These are phyloP conservation scores for Hypoxylon sp. DNA, from an alignment of 2,329 filamentous ascomycete genomes.

Conservation along the genomic window DNA sequence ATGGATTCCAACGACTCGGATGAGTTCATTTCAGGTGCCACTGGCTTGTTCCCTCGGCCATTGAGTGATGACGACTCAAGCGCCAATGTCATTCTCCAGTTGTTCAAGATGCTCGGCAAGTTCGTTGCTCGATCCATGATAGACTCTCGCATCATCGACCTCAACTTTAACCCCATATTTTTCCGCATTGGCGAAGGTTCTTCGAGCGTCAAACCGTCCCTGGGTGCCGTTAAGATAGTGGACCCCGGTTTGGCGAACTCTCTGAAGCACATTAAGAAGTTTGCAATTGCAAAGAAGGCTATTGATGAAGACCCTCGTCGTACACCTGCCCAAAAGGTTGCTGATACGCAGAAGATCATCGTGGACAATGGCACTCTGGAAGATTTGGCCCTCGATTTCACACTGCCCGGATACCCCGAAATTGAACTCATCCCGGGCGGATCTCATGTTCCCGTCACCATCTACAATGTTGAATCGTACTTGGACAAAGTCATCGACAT, in stretches of 20 bases:
- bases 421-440: slow-evolving; percentile 88
- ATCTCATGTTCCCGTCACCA: slow-evolving; percentile 81
- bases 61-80: slow-evolving; percentile 86
- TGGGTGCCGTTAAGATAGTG: slow-evolving; percentile 90
- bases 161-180: slow-evolving; percentile 97
- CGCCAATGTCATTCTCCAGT: slow-evolving; percentile 87
- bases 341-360: slow-evolving; percentile 76
- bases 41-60: slow-evolving; percentile 91
- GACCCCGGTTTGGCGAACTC: slow-evolving; percentile 90
- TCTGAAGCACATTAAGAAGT: slow-evolving; percentile 88
- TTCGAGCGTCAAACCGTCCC: slow-evolving; percentile 79
- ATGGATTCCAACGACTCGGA: slow-evolving; percentile 80
- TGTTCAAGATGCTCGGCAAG: slow-evolving; percentile 95
- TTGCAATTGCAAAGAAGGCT: slow-evolving; percentile 84
- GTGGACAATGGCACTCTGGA: slow-evolving; percentile 86
- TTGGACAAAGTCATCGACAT: slow-evolving; percentile 91
- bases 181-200: slow-evolving; percentile 90
- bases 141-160: slow-evolving; percentile 96
- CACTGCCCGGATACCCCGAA: slow-evolving; percentile 87
- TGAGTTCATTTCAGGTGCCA: slow-evolving; percentile 87
- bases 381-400: slow-evolving; percentile 93
- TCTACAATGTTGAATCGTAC: slow-evolving; percentile 92
- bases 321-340: slow-evolving; percentile 78
- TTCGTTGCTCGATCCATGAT: slow-evolving; percentile 99
- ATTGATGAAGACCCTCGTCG: slow-evolving; percentile 81